Base-by-base conservation (phyloP, 192 early-diverging fungal genomes). In the Coemansia sp. region DNA sequence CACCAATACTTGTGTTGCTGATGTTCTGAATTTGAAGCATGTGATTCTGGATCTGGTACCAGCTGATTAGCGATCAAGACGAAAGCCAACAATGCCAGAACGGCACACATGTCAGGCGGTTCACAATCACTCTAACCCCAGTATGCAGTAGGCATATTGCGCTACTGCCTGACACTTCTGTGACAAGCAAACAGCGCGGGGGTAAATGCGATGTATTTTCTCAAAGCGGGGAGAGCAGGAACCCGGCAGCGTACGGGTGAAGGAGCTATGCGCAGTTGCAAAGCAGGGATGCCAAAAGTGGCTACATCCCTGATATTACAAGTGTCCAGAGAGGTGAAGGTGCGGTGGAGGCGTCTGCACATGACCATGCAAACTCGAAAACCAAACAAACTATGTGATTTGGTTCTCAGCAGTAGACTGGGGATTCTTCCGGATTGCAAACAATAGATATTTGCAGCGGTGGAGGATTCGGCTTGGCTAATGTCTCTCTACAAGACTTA, bases 281-380 rank as follows among this genome's bases (percentile, higher is more conserved):
- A 17, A 49, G 47, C 47, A 23, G 21, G 23, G 23, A 52, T 52
- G 25, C 53, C 4, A 17, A 55, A 55, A 43, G 41, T 55, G 17
- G 53, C 53, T 55, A 17, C 29, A 55, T 55, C 23, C 53, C 53
- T 53, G 51, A 22, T 24, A 53, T 53, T 4, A 10, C 51, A 24
- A 14, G 14, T 53, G 23, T 43, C 15, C 41, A 11, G 10, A 43
- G 41, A 43, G 41, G 12, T 3, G 15, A 43, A 10, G 2, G 41
- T 43, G 10, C 12, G 12, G 50, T 55, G 27, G 29, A 15, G 53
- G 53, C 53, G 53, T 25, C 27, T 27, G 53, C 53, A 25, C 53
- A 29, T 55, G 53, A 55, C 53, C 53, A 22, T 14, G 15, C 11
- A 55, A 55, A 29, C 3, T 55, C 24, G 53, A 32, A 10, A 19